Evolutionary conservation across 371 early-diverging fungal genomes (phyloP).

Genomic region (Synchytrium microbalum): DNA sequence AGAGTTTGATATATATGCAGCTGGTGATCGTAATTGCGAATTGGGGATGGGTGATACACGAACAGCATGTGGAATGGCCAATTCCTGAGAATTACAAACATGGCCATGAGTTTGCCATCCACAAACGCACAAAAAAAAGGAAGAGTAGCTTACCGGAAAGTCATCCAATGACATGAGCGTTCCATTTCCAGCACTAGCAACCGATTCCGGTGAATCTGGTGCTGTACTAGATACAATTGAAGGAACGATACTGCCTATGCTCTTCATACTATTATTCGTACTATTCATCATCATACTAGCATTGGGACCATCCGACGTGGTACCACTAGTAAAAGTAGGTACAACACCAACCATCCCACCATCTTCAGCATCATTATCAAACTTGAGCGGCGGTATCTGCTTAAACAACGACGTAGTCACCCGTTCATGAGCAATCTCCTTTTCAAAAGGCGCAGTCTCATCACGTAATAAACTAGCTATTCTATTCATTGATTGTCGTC

Average conservation of each 20-base stretch:
- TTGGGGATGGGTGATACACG: slow-evolving; percentile 25
- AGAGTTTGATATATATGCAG: slow-evolving; percentile 27
- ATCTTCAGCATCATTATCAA: not conserved
- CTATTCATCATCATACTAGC: too few species aligned
- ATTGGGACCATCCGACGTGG: not conserved
- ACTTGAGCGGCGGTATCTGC: not conserved
- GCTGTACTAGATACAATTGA: too few species aligned
- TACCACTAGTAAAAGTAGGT: not conserved
- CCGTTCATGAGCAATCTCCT: slow-evolving; percentile 33
- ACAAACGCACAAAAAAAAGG: too few species aligned
- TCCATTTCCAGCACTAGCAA: not conserved
- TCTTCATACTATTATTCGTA: too few species aligned
- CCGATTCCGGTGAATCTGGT: not conserved
- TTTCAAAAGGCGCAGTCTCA: slow-evolving; percentile 24
- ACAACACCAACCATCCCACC: not conserved
- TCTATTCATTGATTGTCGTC: not conserved
- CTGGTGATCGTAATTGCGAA: slow-evolving; percentile 27
- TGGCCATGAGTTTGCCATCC: not conserved
- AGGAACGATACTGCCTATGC: too few species aligned
- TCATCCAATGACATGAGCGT: not conserved
- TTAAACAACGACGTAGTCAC: slow-evolving; percentile 19
- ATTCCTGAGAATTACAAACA: not conserved
- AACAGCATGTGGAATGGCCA: not conserved
- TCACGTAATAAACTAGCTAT: slow-evolving; percentile 13
- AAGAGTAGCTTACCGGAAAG: not conserved